Conservation (phyloP, 106 monocot species). For the Dioscorea alata region DNA sequence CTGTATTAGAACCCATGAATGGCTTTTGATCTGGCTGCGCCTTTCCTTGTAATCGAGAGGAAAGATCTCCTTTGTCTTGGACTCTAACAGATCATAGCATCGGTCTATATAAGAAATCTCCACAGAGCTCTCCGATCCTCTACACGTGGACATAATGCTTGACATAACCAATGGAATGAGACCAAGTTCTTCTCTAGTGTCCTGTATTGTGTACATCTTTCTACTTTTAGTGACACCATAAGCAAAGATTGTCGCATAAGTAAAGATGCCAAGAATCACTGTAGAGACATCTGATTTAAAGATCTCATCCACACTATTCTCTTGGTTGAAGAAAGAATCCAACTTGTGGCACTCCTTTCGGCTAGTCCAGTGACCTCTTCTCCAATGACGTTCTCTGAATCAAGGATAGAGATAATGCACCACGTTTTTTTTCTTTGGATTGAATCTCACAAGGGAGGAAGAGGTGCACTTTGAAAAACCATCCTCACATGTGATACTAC, state of each 20-base stretch:
- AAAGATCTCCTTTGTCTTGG: conserved; percentile 85
- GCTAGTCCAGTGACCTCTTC: conserved; percentile 67
- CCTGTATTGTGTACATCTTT: conserved; percentile 98
- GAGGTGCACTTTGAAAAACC: conserved; percentile 67
- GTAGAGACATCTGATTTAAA: conserved; percentile 52
- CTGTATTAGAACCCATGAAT: conserved; percentile 60
- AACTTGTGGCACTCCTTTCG: conserved; percentile 91
- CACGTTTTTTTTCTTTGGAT: conserved; percentile 1
- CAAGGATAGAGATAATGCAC: conserved; percentile 44
- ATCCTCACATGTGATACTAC: conserved; percentile 52
- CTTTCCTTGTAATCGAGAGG: conserved; percentile 77
- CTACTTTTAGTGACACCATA: conserved; percentile 89
- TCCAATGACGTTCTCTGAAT: neutral
- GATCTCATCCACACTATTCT: conserved; percentile 37
- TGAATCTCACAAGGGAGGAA: conserved; percentile 63
- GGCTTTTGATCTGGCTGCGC: conserved; percentile 67
- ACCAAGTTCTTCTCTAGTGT: conserved; percentile 52
- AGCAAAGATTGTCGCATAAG: conserved; percentile 60
- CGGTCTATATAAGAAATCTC: conserved; percentile 73
- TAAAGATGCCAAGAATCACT: conserved; percentile 57
- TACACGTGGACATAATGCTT: conserved; percentile 33
- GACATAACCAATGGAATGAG: conserved; percentile 63
- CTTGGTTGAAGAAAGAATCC: conserved; percentile 78
- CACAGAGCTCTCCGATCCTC: conserved; percentile 26
- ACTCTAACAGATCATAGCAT: no score